phyloP scores from a whole-genome alignment of 768 basidiomycete genomes.

The Brasilioporus rufonigricans region DNA sequence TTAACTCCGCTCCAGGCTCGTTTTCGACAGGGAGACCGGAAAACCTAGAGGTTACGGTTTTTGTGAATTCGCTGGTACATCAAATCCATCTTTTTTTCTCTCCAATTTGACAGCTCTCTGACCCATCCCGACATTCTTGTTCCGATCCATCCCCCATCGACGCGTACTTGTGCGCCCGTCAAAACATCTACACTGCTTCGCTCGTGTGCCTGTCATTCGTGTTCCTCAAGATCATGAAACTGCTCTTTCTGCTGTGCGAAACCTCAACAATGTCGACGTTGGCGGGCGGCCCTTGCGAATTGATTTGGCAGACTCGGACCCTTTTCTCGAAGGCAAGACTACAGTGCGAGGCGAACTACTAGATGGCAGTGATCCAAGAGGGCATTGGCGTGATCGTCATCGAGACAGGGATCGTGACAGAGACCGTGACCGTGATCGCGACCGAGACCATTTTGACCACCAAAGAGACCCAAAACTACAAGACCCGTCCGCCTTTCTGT shows the following conservation, averaged over 20 bases:
- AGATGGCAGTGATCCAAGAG: constrained; percentile 52
- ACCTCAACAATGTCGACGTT: constrained; percentile 89
- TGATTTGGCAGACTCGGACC: constrained; percentile 91
- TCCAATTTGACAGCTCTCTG: constrained; percentile 33
- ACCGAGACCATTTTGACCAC: constrained; percentile 34
- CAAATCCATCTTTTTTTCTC: constrained; percentile 30
- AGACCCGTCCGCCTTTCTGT: constrained; percentile 56
- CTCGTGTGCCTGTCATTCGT: constrained; percentile 17
- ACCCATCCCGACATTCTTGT: constrained; percentile 33
- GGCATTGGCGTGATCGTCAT: constrained; percentile 45
- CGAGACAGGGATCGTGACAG: constrained; percentile 51
- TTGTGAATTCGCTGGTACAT: constrained; percentile 88
- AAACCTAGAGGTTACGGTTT: constrained; percentile 94
- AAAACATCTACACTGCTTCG: constrained; percentile 1
- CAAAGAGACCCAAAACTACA: constrained; percentile 34
- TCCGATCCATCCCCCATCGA: constrained; percentile 6
- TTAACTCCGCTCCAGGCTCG: constrained; percentile 50
- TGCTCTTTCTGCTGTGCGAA: constrained; percentile 91
- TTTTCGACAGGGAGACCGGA: constrained; percentile 90
- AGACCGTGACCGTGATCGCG: constrained; percentile 53
- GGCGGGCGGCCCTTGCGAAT: constrained; percentile 92
- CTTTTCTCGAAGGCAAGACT: constrained; percentile 88
- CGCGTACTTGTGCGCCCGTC: constrained; percentile 2
- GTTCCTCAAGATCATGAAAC: constrained; percentile 82
- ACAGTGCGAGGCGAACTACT: constrained; percentile 81